A percentile compares a stretch with the other conserved stretches of the same genome.
These are phyloP conservation scores for Termitomyces sp. DNA, from an alignment of 768 basidiomycete species.

Conservation along the genomic window DNA sequence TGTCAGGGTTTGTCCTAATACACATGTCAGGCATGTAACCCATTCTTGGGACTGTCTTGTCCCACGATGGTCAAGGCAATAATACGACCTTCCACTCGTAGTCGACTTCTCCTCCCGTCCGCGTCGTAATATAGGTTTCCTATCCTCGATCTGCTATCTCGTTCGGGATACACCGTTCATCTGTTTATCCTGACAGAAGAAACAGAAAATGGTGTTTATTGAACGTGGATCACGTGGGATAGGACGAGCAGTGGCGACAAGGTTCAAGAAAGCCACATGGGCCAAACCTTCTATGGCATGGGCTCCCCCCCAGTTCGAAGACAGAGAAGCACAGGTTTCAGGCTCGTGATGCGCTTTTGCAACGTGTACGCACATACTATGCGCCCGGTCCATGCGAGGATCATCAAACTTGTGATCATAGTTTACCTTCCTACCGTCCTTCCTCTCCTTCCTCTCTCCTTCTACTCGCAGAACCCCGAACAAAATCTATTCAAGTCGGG, in stretches of 20 bases:
- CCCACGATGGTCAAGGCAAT: slow-evolving; percentile 1
- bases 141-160: background rate
- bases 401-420: background rate
- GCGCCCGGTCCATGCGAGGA: background rate
- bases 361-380: background rate
- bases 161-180: background rate
- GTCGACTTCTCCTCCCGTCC: background rate
- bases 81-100: background rate
- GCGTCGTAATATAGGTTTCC: background rate
- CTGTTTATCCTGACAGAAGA: background rate
- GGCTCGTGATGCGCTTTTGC: slow-evolving; percentile 1
- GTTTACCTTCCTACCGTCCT: background rate
- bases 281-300: background rate
- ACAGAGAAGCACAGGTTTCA: background rate
- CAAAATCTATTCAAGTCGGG: background rate
- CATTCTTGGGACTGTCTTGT: background rate
- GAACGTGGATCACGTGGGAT: background rate
- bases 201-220: background rate
- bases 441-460: background rate
- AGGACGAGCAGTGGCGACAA: background rate
- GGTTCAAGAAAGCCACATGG: background rate
- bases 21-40: background rate
- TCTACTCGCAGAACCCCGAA: background rate
- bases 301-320: background rate
- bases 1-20: background rate